phyloP scores from a whole-genome alignment of 768 basidiomycete genomes.

The Boletus subparvulus region DNA sequence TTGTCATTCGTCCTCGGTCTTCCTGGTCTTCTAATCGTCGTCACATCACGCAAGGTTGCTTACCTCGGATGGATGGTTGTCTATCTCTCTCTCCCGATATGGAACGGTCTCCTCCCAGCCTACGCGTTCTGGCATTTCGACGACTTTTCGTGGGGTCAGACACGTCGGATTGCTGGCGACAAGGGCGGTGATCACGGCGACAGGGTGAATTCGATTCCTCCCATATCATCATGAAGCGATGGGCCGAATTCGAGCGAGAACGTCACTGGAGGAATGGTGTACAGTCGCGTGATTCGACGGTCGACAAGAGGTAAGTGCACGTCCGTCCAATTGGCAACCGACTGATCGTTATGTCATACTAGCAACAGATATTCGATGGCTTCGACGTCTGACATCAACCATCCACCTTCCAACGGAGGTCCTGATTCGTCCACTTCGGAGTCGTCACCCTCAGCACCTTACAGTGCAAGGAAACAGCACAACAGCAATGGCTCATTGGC shows the following conservation, averaged over 20 bases:
- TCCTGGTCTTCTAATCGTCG: conserved; percentile 91
- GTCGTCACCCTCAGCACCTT: conserved; percentile 39
- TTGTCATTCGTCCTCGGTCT: conserved; percentile 94
- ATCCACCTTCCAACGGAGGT: conserved; percentile 46
- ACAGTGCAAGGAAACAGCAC: conserved; percentile 52
- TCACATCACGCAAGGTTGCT: conserved; percentile 90
- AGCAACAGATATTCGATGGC: conserved; percentile 71
- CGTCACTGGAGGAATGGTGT: conserved; percentile 88
- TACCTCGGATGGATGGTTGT: conserved; percentile 98
- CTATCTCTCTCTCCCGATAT: conserved; percentile 92
- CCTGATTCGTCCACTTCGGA: conserved; percentile 64
- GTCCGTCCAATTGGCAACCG: conserved; percentile 4
- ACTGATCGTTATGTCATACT: conserved; percentile 30
- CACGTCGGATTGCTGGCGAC: conserved; percentile 78
- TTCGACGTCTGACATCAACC: conserved; percentile 75
- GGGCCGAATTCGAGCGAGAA: conserved; percentile 98
- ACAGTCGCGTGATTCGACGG: conserved; percentile 76
- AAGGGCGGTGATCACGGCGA: conserved; percentile 74
- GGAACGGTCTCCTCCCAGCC: conserved; percentile 94
- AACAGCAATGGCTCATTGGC: conserved; percentile 72
- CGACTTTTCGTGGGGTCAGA: conserved; percentile 98
- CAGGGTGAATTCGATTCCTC: conserved; percentile 95
- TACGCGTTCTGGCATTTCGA: conserved; percentile 99
- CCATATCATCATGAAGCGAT: conserved; percentile 98
- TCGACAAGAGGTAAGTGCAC: conserved; percentile 61